phyloP scores from a whole-genome alignment of 129 eudicot genomes.

The Pittosporum tobira region DNA sequence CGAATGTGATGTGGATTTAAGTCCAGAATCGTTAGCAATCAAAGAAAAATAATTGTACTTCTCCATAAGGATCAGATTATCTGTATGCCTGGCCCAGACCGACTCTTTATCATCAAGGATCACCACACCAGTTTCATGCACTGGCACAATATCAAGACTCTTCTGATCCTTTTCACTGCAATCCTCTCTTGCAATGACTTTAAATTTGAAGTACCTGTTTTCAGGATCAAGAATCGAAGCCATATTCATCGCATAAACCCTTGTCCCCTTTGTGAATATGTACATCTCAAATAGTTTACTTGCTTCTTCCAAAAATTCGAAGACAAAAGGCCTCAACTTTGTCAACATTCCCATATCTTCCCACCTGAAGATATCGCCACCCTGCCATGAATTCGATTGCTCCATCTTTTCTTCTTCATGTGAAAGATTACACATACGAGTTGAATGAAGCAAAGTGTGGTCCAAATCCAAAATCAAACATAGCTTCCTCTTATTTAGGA shows the following conservation, averaged over 20 bases:
- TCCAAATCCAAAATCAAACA: slow-evolving; percentile 1
- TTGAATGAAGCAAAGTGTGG: background rate
- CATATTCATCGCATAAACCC: no score
- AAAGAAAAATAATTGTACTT: background rate
- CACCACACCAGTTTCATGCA: slow-evolving; percentile 29
- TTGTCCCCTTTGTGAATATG: slow-evolving; percentile 48
- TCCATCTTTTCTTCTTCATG: background rate
- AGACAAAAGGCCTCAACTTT: no score
- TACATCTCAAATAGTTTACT: slow-evolving; percentile 29
- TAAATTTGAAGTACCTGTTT: slow-evolving; percentile 25
- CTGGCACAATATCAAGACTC: slow-evolving; percentile 49
- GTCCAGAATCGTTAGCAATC: no score
- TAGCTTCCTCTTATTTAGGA: background rate
- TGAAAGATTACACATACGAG: background rate
- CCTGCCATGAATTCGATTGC: background rate
- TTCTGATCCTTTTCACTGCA: slow-evolving; percentile 31
- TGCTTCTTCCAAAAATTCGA: no score
- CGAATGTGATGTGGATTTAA: background rate
- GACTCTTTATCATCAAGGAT: slow-evolving; percentile 48
- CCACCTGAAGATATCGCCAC: background rate
- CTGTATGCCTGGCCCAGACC: slow-evolving; percentile 11
- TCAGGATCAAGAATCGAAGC: slow-evolving; percentile 37
- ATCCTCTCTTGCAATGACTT: slow-evolving; percentile 34
- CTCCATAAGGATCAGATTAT: background rate
- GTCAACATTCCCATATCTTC: background rate